Percentiles rank a stretch among this genome's conserved stretches.
Conservation (phyloP, 805 yeast species). For the Starmerella roubikii region DNA sequence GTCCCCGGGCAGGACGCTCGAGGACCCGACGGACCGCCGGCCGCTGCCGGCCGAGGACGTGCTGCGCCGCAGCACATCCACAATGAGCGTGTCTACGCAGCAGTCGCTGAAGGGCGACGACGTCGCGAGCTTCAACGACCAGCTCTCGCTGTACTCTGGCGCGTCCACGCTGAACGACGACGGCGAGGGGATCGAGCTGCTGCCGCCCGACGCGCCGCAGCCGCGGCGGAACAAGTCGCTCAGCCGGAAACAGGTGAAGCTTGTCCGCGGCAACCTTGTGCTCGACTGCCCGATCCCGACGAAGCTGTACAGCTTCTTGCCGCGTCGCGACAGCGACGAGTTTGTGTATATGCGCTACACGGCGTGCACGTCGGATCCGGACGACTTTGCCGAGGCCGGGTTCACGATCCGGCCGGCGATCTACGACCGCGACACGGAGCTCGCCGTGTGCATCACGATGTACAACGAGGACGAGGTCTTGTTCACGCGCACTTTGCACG, state of each 20-base stretch:
- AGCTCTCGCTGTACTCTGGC: constrained; percentile 4
- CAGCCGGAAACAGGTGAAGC: constrained; percentile 57
- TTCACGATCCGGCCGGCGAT: constrained; percentile 69
- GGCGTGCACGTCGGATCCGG: constrained; percentile 90
- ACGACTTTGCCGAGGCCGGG: constrained; percentile 64
- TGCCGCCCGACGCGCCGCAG: constrained; percentile 21
- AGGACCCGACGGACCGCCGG: constrained; percentile 1
- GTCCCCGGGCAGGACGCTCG: not conserved
- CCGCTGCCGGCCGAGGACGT: constrained; percentile 8
- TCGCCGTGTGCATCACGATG: constrained; percentile 90
- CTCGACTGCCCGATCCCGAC: constrained; percentile 91
- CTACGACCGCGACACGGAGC: constrained; percentile 76
- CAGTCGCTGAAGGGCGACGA: constrained; percentile 8
- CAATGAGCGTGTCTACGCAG: constrained; percentile 11
- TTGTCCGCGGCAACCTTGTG: constrained; percentile 70
- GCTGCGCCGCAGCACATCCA: constrained; percentile 10
- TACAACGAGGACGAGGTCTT: constrained; percentile 88
- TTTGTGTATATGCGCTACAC: constrained; percentile 94
- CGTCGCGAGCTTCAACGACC: constrained; percentile 4
- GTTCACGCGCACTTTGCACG: constrained; percentile 85
- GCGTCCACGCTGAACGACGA: constrained; percentile 7
- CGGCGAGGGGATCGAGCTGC: constrained; percentile 7
- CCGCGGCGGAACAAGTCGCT: constrained; percentile 58
- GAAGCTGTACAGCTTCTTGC: constrained; percentile 68
- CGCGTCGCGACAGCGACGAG: constrained; percentile 81